phyloP scores from a whole-genome alignment of 306 rosid species.

The Vicia villosa region DNA sequence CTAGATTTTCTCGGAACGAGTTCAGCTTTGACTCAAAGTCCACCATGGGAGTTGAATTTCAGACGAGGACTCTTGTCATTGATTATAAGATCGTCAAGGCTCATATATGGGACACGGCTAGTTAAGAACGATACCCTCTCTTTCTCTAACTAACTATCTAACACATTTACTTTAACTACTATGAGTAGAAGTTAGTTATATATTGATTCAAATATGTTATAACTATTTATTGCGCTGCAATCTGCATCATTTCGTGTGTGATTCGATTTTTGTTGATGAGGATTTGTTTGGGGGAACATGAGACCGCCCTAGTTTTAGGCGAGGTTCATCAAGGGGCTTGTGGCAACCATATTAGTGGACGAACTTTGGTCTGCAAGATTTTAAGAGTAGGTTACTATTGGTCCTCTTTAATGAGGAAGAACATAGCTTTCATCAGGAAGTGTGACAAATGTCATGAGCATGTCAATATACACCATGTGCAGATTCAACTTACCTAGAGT shows the following conservation, averaged over 20 bases:
- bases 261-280: constrained; percentile 6
- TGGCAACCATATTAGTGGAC: too few species aligned
- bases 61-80: constrained; percentile 82
- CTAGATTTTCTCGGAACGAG: constrained; percentile 93
- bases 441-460: too few species aligned
- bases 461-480: too few species aligned
- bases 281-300: too few species aligned
- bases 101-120: constrained; percentile 99
- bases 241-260: background rate
- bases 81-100: constrained; percentile 93
- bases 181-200: background rate
- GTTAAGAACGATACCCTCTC: constrained; percentile 82
- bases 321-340: too few species aligned
- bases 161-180: too few species aligned
- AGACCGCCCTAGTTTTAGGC: too few species aligned
- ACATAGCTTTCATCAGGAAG: too few species aligned
- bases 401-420: too few species aligned
- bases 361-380: too few species aligned
- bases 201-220: background rate
- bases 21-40: constrained; percentile 96
- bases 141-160: background rate
- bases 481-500: too few species aligned
- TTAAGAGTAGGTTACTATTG: too few species aligned
- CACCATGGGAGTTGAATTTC: constrained; percentile 97
- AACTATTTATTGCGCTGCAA: background rate